Evolutionary conservation across 2,329 filamentous ascomycete species (phyloP), one percentile per base, ranked within the genome.

Genomic region (Lasiodiplodia theobromae): DNA sequence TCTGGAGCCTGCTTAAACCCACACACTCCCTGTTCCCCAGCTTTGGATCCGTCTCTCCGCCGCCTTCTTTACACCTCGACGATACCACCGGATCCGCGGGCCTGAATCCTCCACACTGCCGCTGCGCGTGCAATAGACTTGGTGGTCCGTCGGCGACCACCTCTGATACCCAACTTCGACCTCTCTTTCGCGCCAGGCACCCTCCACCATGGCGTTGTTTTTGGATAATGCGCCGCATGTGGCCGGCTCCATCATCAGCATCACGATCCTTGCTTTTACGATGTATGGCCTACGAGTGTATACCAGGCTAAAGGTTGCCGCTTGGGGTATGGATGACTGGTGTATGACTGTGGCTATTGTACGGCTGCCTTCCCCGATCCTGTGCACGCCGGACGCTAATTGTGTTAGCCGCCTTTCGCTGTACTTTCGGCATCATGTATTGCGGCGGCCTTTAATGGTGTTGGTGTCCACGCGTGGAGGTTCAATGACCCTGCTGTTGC

Each of bases 321-420:
- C 71, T 12, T 78, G 75, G 72, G 77, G 75, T 6, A 66, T 73
- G 10, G 77, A 79, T 40, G 77, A 78, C 34, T 77, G 73, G 73
- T 70, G 72, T 3, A 78, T 78, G 74, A 34, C 51, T n/a, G 49
- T 47, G 71, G 69, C 40, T 71, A 72, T 67, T 71, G 71, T 57
- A 68, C 18, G 5, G 14, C 5, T 25, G 10, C n/a, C 58, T 38
- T 67, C 11, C 54, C 63, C 14, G 40, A 60, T 10, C 28, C 53
- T 60, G 66, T 34, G 52, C 68, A 69, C 28, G 65, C 47, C 34
- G 11, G n/a, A 14, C 51, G 12, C 60, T 44, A 28, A 47, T 67
- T 66, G 28, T 47, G 31, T 14, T 56, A 75, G 75, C 60, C 74
- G 25, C 71, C 74, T 4, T 75, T 74, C 63, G 70, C 71, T 51